Evolutionary conservation across 345 rosid genomes (phyloP).

Genomic region (Lepidium africanum): DNA sequence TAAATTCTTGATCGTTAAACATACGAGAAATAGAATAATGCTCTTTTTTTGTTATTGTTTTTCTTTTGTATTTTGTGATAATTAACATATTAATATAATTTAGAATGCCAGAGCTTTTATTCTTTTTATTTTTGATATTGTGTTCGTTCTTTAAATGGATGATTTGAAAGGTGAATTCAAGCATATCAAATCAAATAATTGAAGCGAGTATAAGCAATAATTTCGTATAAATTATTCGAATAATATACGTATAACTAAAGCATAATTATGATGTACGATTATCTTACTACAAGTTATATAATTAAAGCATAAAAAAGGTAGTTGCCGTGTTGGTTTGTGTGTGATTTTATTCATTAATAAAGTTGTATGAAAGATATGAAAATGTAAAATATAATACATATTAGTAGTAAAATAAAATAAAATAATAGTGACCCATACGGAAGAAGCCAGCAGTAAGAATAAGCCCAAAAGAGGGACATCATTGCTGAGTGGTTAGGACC

Average conservation of each 20-base stretch:
- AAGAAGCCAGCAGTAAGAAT: constrained; percentile 18
- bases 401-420: background rate
- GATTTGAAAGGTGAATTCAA: constrained; percentile 13
- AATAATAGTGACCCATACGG: constrained; percentile 15
- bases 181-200: constrained; percentile 13
- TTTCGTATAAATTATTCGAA: background rate
- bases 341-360: constrained; percentile 16
- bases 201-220: constrained; percentile 16
- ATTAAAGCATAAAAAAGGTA: background rate
- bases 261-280: background rate
- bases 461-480: constrained; percentile 26
- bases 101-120: background rate
- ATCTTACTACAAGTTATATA: background rate
- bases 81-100: constrained; percentile 10
- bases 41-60: background rate
- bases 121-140: background rate
- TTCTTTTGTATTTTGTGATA: constrained; percentile 2
- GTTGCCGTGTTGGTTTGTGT: constrained; percentile 15
- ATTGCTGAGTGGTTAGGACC: constrained; percentile 14
- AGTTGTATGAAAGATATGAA: constrained; percentile 8
- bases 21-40: constrained; percentile 13
- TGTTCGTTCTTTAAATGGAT: constrained; percentile 13
- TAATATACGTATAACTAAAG: background rate
- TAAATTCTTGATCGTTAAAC: constrained; percentile 14
- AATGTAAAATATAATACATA: background rate